Percentiles rank a stretch among this genome's conserved stretches.
These are phyloP conservation scores for Cornus controversa DNA, from an alignment of 148 eudicot genomes.

Conservation along the genomic window DNA sequence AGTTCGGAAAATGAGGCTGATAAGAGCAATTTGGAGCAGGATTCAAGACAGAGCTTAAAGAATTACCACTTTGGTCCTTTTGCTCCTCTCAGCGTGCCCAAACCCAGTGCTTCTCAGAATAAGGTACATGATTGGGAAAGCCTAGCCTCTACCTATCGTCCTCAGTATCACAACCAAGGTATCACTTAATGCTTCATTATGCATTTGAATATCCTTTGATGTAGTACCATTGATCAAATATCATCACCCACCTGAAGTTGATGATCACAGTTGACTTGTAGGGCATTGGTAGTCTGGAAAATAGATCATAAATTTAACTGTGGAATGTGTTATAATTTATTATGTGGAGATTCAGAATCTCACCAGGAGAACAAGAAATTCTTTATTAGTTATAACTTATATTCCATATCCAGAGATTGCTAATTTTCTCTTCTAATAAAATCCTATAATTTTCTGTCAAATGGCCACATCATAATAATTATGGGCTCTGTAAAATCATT, in stretches of 20 bases:
- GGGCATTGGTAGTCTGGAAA: not conserved
- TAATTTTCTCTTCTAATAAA: not conserved
- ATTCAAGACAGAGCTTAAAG: slow-evolving; percentile 25
- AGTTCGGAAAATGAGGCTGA: slow-evolving; percentile 32
- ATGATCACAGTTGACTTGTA: not conserved
- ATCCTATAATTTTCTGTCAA: too few relatives aligned
- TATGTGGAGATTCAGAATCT: not conserved
- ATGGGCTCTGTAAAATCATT: too few relatives aligned
- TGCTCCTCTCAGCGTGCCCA: slow-evolving; percentile 64
- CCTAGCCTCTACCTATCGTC: slow-evolving; percentile 61
- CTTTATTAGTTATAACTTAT: too few relatives aligned
- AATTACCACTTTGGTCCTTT: slow-evolving; percentile 73
- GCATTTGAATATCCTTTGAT: not conserved
- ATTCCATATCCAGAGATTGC: too few relatives aligned
- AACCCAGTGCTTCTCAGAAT: slow-evolving; percentile 33
- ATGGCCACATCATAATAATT: too few relatives aligned
- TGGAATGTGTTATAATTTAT: not conserved
- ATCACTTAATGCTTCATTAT: slow-evolving; percentile 10
- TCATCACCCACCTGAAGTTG: not conserved
- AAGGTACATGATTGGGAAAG: slow-evolving; percentile 56
- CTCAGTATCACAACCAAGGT: slow-evolving; percentile 94
- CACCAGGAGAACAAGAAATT: too few relatives aligned
- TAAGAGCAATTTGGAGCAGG: slow-evolving; percentile 20
- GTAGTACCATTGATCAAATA: not conserved
- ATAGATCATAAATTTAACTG: too few relatives aligned